A percentile compares a stretch with the other conserved stretches of the same genome.
phyloP scores from a whole-genome alignment of 2,329 filamentous ascomycete species.

The Fusarium proliferatum region DNA sequence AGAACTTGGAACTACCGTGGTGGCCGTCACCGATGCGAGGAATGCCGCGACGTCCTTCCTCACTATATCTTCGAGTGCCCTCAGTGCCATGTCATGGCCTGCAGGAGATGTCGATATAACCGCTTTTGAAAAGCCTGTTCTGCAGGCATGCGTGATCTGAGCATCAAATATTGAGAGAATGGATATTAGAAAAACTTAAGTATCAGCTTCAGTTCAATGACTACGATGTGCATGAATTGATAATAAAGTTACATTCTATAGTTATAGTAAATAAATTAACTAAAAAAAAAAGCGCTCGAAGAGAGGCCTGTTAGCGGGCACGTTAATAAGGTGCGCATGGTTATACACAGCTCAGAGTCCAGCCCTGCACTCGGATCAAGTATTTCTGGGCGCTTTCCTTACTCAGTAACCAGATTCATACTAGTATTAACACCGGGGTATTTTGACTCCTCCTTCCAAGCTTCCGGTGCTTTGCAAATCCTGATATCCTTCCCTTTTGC shows the following conservation, averaged over 20 bases:
- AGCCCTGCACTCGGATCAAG: not conserved
- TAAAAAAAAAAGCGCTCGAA: too few species aligned
- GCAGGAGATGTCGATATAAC: constrained; percentile 54
- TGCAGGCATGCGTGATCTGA: too few species aligned
- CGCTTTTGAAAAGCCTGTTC: too few species aligned
- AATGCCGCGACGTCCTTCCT: constrained; percentile 54
- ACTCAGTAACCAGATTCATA: accelerated
- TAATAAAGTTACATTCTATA: too few species aligned
- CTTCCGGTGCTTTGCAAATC: not conserved
- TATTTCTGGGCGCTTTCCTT: not conserved
- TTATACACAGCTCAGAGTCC: not conserved
- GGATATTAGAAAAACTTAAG: too few species aligned
- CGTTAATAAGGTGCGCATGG: accelerated
- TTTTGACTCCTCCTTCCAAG: not conserved
- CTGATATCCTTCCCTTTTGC: not conserved
- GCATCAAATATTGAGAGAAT: too few species aligned
- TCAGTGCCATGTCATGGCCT: constrained; percentile 58
- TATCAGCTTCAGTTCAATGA: too few species aligned
- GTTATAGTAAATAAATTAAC: too few species aligned
- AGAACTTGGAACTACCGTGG: too few species aligned
- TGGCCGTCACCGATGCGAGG: constrained; percentile 39
- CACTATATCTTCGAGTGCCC: constrained; percentile 60
- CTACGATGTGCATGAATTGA: too few species aligned
- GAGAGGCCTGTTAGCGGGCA: too few species aligned
- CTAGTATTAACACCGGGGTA: not conserved